A percentile compares a stretch with the other conserved stretches of the same genome.
phyloP scores from a whole-genome alignment of 2,329 filamentous ascomycete species.

The Phyllosticta citribraziliensis region DNA sequence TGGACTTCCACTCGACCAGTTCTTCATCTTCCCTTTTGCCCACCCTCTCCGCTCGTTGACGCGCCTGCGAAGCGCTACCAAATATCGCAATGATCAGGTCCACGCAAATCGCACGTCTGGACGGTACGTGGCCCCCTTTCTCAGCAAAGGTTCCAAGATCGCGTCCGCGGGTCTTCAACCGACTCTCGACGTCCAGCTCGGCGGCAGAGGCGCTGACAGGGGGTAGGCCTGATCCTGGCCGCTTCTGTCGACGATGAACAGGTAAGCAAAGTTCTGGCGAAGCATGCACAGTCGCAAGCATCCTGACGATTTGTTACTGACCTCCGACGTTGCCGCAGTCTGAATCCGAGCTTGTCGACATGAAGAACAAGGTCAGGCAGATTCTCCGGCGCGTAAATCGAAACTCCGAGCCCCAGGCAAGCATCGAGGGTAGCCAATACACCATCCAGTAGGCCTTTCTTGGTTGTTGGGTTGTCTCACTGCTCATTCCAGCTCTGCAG shows the following conservation, averaged over 20 bases:
- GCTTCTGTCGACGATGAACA: conserved; percentile 89
- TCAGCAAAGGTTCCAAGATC: conserved; percentile 10
- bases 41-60: conserved; percentile 1
- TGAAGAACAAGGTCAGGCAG: conserved; percentile 79
- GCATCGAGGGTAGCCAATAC: conserved; percentile 76
- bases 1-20: too few species aligned
- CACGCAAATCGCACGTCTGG: conserved; percentile 87
- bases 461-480: neutral
- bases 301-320: conserved; percentile 4
- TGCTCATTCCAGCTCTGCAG: conserved; percentile 34
- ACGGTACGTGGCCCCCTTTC: conserved; percentile 49
- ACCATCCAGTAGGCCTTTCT: conserved; percentile 63
- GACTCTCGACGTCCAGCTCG: conserved; percentile 9
- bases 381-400: conserved; percentile 80
- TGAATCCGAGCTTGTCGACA: conserved; percentile 68
- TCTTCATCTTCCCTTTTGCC: neutral
- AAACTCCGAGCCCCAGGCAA: conserved; percentile 83
- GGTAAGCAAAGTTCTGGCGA: conserved; percentile 31
- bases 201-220: conserved; percentile 14
- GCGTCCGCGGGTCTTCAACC: conserved; percentile 7
- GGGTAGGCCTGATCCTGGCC: conserved; percentile 78
- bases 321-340: conserved; percentile 35
- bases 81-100: conserved; percentile 63
- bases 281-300: neutral
- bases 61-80: neutral